phyloP scores from a whole-genome alignment of 2,329 filamentous ascomycete species.

The Ceratocystis huliohia region DNA sequence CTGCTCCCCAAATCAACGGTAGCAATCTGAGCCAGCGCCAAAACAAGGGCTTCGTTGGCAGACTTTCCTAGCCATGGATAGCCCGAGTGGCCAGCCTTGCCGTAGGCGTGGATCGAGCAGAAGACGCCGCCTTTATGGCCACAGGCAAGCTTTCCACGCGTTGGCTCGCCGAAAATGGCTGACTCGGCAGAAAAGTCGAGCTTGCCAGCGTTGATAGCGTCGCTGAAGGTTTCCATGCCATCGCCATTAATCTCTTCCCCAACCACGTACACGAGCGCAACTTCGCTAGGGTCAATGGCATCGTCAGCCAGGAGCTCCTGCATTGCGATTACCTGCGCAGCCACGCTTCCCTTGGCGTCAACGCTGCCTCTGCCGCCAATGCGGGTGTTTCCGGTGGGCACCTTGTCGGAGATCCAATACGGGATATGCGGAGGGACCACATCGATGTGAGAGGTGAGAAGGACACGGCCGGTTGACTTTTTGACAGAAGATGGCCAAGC shows the following conservation, averaged over 20 bases:
- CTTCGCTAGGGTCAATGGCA: conserved; percentile 36
- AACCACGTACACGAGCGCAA: conserved; percentile 56
- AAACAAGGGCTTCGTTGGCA: conserved; percentile 69
- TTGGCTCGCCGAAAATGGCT: conserved; percentile 87
- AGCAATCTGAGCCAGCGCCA: conserved; percentile 55
- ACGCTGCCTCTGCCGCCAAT: conserved; percentile 65
- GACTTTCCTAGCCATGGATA: conserved; percentile 84
- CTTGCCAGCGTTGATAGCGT: conserved; percentile 26
- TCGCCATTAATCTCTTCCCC: conserved; percentile 73
- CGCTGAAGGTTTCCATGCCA: conserved; percentile 55
- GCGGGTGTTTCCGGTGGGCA: conserved; percentile 31
- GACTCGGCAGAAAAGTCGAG: conserved; percentile 36
- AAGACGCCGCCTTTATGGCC: conserved; percentile 80
- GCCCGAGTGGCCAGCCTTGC: conserved; percentile 73
- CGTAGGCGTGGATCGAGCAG: conserved; percentile 54
- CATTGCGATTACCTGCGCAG: conserved; percentile 60
- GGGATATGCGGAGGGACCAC: conserved; percentile 60
- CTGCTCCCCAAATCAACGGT: conserved; percentile 61
- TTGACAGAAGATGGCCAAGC: conserved; percentile 45
- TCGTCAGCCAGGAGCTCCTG: conserved; percentile 37
- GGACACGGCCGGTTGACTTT: conserved; percentile 41
- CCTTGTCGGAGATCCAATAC: conserved; percentile 44
- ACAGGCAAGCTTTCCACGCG: conserved; percentile 71
- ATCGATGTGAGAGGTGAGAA: conserved; percentile 76
- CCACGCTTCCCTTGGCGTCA: conserved; percentile 57